These are phyloP conservation scores for Neurospora sp. DNA, from an alignment of 495 filamentous ascomycete species.

Conservation along the genomic window DNA sequence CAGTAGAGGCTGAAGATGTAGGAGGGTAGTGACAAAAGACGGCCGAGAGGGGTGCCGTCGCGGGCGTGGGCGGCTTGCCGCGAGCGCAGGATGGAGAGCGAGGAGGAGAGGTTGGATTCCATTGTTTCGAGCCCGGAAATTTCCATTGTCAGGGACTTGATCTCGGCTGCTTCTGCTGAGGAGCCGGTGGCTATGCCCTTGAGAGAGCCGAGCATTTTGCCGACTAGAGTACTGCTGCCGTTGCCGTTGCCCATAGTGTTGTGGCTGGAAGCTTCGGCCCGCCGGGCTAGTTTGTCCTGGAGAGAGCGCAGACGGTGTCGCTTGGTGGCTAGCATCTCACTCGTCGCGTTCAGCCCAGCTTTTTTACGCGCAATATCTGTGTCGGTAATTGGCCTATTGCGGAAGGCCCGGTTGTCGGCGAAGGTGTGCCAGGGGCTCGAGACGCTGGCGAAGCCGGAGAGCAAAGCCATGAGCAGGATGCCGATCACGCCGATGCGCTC, in stretches of 20 bases:
- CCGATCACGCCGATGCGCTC: conserved; percentile 73
- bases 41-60: conserved; percentile 51
- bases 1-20: conserved; percentile 67
- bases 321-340: conserved; percentile 64
- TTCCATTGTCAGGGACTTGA: conserved; percentile 57
- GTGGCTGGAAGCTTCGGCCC: not conserved
- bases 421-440: conserved; percentile 75
- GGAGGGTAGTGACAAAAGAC: conserved; percentile 44
- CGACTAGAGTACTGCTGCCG: conserved; percentile 50
- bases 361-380: conserved; percentile 61
- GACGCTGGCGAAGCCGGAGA: conserved; percentile 75
- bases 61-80: conserved; percentile 49
- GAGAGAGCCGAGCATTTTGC: conserved; percentile 50
- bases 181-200: conserved; percentile 45
- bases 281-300: conserved; percentile 50
- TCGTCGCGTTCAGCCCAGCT: conserved; percentile 62
- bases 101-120: conserved; percentile 53
- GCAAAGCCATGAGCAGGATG: conserved; percentile 68
- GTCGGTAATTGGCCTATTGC: conserved; percentile 50
- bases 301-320: conserved; percentile 54
- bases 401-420: conserved; percentile 38
- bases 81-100: conserved; percentile 47
- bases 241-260: conserved; percentile 22
- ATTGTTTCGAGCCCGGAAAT: conserved; percentile 70
- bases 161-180: conserved; percentile 49